A percentile compares a stretch with the other conserved stretches of the same genome.
These are phyloP conservation scores for Silene coronaria DNA, from an alignment of 179 eudicot genomes.

Conservation along the genomic window DNA sequence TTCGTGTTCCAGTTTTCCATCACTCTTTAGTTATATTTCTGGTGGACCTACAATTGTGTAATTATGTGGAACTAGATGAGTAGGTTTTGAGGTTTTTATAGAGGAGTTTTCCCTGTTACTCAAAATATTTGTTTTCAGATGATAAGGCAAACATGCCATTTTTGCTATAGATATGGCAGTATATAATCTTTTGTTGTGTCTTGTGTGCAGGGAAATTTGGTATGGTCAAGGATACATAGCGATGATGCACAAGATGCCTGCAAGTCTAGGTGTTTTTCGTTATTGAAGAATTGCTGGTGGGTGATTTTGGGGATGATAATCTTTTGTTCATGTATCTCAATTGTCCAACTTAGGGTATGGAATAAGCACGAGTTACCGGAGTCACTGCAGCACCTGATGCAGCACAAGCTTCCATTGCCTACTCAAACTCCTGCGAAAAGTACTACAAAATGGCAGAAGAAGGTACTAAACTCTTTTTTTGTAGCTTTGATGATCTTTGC, in stretches of 20 bases:
- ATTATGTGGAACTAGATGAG: too few species aligned
- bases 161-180: neutral
- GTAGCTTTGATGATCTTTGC: conserved; percentile 35
- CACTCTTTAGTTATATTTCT: too few species aligned
- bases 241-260: conserved; percentile 23
- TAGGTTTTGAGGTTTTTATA: too few species aligned
- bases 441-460: conserved; percentile 54
- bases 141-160: neutral
- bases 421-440: conserved; percentile 39
- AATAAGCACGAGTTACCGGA: conserved; percentile 27
- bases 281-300: conserved; percentile 42
- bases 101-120: too few species aligned
- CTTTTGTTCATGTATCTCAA: conserved; percentile 32
- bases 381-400: conserved; percentile 31
- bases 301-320: conserved; percentile 37
- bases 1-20: too few species aligned
- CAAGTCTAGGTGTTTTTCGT: conserved; percentile 27
- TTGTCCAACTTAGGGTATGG: conserved; percentile 27
- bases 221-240: conserved; percentile 6
- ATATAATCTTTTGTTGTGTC: neutral
- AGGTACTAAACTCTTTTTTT: conserved; percentile 36
- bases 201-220: conserved; percentile 14
- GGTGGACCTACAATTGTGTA: too few species aligned
- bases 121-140: neutral
- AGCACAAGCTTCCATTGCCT: conserved; percentile 44